Base-by-base conservation (phyloP, 192 early-diverging fungal species). In the Mortierella antarctica region DNA sequence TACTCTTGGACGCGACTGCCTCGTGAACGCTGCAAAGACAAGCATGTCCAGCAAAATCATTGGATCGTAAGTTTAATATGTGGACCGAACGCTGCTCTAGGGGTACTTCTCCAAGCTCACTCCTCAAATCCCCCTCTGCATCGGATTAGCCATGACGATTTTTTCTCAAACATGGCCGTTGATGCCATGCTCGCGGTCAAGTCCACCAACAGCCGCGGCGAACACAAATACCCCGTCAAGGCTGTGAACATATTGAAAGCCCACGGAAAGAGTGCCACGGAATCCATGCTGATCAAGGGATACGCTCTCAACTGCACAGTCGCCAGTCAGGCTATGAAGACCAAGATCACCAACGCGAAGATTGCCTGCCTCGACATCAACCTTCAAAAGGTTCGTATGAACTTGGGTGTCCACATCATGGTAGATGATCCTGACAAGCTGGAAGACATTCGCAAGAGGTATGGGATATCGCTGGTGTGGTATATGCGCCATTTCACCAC, bases 291-390 rank as follows among this genome's bases (percentile, higher is more conserved):
- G 59, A 87, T 99, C 60, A 92, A 92, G 50, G 98, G 98, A 40
- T 98, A 99, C 80, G 97, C 98, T 2, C 84, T 99, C 60, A 97
- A 98, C 89, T 98, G 98, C 80, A 98, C 97, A 12, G 94, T 99
- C 39, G 96, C 96, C 41, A 93, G 95, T 55, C 94, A 97, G 86
- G 97, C 96, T 39, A 97, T 99, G 91, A 93, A 92, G 71, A 98
- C 93, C 56, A 88, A 88, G 56, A 86, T 99, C 60, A 86, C 82
- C 15, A 91, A 90, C 67, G 96, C 98, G 58, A 96, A 96, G 87
- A 97, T 99, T 87, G 95, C 97, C 12, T 96, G 95, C 78, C 86
- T 99, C 57, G 98, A 99, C 85, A 97, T 99, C 86, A 98, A 99
- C 89, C 90, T 99, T 61, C 96, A 97, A 85, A 98, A 97, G 88